Evolutionary conservation across 371 early-diverging fungal genomes (phyloP), one percentile per base, ranked within the genome.

Genomic region (Polyrhizophydium stewartii): DNA sequence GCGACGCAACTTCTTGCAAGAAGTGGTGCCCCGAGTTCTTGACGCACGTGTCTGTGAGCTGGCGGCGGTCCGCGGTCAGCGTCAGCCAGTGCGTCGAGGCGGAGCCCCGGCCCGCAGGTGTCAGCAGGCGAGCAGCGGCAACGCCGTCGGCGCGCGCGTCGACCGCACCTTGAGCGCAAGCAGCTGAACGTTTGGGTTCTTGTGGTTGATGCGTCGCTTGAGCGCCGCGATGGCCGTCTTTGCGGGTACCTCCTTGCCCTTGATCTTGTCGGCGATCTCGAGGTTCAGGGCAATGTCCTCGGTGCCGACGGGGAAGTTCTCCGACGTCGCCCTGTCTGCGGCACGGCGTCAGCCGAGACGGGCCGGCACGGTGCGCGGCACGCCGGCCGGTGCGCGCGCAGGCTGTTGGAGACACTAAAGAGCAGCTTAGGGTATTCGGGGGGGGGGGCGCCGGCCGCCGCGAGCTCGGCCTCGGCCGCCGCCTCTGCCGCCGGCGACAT

Each of bases 171-270:
- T 90, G 57, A 97, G 76, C 5, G 92, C 86, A 33, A 92, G 83
- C 19, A 96, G 73, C 64, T 92, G 92, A 22, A 96, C 96, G 71
- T 96, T 96, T 17, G 97, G 96, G 67, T 97, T 97, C 52, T 82
- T 81, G 73, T 91, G 87, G 7, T 76, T 70, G 49, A 97, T 66
- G n/a, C 94, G 78, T 59, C 84, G 74, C 68, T 90, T 92, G 31
- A 97, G 73, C 3, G 88, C 72, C 25, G 76, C 75, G 59, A 84
- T 80, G 3, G 92, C 93, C 25, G 90, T 86, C 67, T 89, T 90
- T 50, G 94, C 75, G 19, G 83, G 69, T 9, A 87, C 86, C 60
- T 87, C 84, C 69, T 96, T 96, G 67, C 89, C 84, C 66, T 93
- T 85, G 63, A 97, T 88, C 66, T 88, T 86, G 76, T 97, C 97